Evolutionary conservation across 345 rosid genomes (phyloP), one percentile per base, ranked within the genome.

Genomic region (Rubroshorea leprosula): DNA sequence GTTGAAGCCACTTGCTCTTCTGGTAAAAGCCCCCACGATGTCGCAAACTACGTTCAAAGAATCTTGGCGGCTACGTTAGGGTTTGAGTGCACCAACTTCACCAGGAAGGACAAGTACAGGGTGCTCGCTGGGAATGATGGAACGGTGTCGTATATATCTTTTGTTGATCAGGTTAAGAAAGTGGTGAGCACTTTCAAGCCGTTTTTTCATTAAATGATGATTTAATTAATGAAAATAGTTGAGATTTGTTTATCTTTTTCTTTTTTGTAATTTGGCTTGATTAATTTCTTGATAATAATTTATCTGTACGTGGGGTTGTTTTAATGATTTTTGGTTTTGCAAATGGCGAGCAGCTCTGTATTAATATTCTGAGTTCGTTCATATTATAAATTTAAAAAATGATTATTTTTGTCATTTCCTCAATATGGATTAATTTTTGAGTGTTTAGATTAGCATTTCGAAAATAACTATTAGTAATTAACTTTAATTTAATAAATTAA

Each of bases 71-170:
- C 93, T 10, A 81, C 87, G 23, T 73, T 92, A 68, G 95, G 96
- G 45, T 92, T 88, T 57, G 98, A 89, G 76, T 92, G 98, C 65
- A 92, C 98, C 23, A 84, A 86, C 57, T 89, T 84, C 35, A 89
- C 98, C 0, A 83, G 98, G 68, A 88, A 83, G 69, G 98, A 87
- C 56, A 91, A 87, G 57, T 87, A 91, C 68, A 76, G 78, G 57
- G 80, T 87, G 23, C 74, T 91, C 9, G 94, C 96, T 0, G 96
- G 91, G 68, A 87, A 83, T 31, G 97, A 90, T 41, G 96, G 97
- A 65, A 80, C 85, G 19, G 96, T 79, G 39, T 76, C 93, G 25
- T 68, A 66, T 69, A 70, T 60, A 26, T 82, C 91, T 1, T 61
- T 80, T 51, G 58, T 79, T 31, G 82, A 77, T 49, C 85, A 78